Percentiles rank a stretch among this genome's conserved stretches.
Evolutionary conservation across 305 asterid genomes (phyloP).

Genomic region (Fraxinus sp.): DNA sequence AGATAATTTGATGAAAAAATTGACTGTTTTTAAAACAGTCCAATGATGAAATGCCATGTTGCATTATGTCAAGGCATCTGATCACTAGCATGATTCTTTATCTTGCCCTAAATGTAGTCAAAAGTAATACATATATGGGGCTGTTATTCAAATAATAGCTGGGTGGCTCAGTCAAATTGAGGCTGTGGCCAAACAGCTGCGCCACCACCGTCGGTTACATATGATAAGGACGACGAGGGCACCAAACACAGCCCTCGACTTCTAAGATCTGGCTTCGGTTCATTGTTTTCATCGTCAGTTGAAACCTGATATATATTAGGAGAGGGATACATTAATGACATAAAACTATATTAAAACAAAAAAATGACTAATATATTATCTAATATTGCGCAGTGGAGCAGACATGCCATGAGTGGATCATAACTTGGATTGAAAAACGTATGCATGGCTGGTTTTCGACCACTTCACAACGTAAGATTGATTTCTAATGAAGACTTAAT

Average conservation of each 20-base stretch:
- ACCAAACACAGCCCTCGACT: slow-evolving; percentile 84
- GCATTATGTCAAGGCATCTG: background rate
- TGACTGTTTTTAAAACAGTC: background rate
- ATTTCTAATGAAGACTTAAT: background rate
- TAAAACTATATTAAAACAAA: background rate
- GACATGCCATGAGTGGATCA: background rate
- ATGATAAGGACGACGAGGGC: slow-evolving; percentile 73
- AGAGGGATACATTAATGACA: background rate
- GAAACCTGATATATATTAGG: slow-evolving; percentile 13
- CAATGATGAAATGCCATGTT: background rate
- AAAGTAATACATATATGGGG: background rate
- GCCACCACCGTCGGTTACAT: slow-evolving; percentile 55
- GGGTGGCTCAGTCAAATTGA: slow-evolving; percentile 50
- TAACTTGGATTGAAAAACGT: background rate
- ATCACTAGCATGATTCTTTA: background rate
- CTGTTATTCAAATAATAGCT: background rate
- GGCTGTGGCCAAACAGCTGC: slow-evolving; percentile 76
- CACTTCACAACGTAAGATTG: background rate
- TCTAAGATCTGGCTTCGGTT: slow-evolving; percentile 54
- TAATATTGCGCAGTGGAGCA: background rate
- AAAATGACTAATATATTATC: background rate
- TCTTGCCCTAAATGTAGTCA: slow-evolving; percentile 20
- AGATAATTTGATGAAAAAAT: too few relatives aligned
- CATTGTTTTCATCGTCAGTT: slow-evolving; percentile 40
- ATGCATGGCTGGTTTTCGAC: background rate